These are phyloP conservation scores for Scheffersomyces illinoinensis DNA, from an alignment of 1,139 yeast species.

Conservation along the genomic window DNA sequence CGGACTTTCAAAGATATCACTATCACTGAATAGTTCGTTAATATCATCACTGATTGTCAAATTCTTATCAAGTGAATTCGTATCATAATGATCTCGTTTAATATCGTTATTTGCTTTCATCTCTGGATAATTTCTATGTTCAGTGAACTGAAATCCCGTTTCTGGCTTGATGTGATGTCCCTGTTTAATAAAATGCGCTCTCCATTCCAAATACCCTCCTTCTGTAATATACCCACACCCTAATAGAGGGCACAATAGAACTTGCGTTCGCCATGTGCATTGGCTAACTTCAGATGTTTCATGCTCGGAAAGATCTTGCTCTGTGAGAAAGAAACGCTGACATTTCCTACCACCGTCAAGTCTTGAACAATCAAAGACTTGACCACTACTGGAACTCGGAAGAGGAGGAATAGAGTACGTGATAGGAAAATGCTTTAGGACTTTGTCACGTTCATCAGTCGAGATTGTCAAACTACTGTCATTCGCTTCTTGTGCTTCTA, in stretches of 20 bases:
- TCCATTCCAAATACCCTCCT: conserved; percentile 35
- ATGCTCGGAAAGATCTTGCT: conserved; percentile 22
- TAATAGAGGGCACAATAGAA: conserved; percentile 39
- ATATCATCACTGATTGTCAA: conserved; percentile 5
- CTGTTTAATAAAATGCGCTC: conserved; percentile 27
- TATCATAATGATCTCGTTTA: neutral
- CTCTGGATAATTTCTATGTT: neutral
- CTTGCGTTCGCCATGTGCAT: conserved; percentile 33
- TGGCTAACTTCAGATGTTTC: conserved; percentile 13
- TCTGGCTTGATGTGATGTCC: conserved; percentile 19
- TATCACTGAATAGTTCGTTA: conserved; percentile 17
- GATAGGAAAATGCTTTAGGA: conserved; percentile 30
- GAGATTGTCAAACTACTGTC: conserved; percentile 25
- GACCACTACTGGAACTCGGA: conserved; percentile 22
- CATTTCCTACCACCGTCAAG: neutral
- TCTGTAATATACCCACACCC: conserved; percentile 47
- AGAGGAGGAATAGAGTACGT: conserved; percentile 23
- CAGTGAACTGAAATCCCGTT: neutral
- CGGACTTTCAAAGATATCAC: conserved; percentile 1
- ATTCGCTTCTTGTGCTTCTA: conserved; percentile 23
- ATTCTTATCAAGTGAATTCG: neutral
- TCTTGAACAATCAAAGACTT: conserved; percentile 16
- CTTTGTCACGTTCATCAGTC: conserved; percentile 8
- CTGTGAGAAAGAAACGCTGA: conserved; percentile 19
- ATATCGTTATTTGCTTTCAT: neutral